Evolutionary conservation across 768 basidiomycete species (phyloP).

Genomic region (Leccinum barrowsii): DNA sequence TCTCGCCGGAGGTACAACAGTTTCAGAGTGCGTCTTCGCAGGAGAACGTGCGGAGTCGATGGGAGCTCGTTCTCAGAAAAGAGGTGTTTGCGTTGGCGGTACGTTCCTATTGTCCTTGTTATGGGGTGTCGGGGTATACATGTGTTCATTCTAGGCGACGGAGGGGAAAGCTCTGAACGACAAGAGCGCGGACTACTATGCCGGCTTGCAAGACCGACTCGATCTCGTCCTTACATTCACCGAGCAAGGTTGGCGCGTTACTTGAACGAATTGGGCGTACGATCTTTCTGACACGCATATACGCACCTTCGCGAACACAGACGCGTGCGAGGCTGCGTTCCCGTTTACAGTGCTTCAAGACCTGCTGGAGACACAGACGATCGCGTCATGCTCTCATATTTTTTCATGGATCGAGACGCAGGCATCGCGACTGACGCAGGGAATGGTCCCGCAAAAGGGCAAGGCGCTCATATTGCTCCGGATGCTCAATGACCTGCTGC

Average conservation of each 20-base stretch:
- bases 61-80: constrained; percentile 71
- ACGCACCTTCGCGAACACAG: constrained; percentile 33
- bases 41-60: constrained; percentile 66
- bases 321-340: constrained; percentile 74
- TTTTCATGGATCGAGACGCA: constrained; percentile 86
- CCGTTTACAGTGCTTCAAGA: constrained; percentile 76
- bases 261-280: not conserved
- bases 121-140: not conserved
- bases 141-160: constrained; percentile 42
- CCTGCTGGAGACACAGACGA: constrained; percentile 81
- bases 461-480: constrained; percentile 84
- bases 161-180: constrained; percentile 65
- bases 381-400: constrained; percentile 79
- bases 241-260: constrained; percentile 56
- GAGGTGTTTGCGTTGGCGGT: constrained; percentile 74
- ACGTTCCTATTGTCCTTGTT: constrained; percentile 26
- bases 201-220: constrained; percentile 54
- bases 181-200: constrained; percentile 54
- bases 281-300: not conserved
- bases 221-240: constrained; percentile 76
- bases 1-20: constrained; percentile 43
- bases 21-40: constrained; percentile 40
- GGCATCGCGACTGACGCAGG: constrained; percentile 64
- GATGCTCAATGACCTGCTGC: constrained; percentile 81
- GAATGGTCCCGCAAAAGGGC: constrained; percentile 82